Base-by-base conservation (phyloP, 495 filamentous ascomycete species). In the Xylaria scruposa region DNA sequence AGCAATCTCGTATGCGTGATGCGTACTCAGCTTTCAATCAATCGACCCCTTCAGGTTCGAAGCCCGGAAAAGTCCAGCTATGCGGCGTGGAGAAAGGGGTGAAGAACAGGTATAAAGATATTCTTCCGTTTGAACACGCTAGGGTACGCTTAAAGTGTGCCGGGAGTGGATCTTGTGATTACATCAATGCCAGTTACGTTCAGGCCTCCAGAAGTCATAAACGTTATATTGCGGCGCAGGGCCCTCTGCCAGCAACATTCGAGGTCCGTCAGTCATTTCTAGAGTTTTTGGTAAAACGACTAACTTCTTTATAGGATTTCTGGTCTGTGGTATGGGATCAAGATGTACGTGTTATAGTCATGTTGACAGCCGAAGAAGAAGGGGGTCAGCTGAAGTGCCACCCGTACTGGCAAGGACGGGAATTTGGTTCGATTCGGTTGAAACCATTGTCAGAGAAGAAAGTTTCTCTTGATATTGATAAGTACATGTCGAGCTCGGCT, bases 271-370 rank as follows among this genome's bases (percentile, higher is more conserved):
- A 19, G 33, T 60, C 31, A 54, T 58, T 61, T 15, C 21, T 63
- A 56, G 38, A 33, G 38, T 5, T 67, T 31, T 46, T n/a, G 0
- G 19, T 29, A 19, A 4, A 56, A 64, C 49, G 42, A 19, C 86
- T 90, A 78, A 90, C 78, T 33, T 31, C 64, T 5, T 29, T n/a
- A 10, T 80, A 97, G 95, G 96, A 99, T 81, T 99, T 99, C 77
- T 99, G 96, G 96, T 94, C 93, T 58, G 91, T 98, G 26, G 87
- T 98, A 56, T 99, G 96, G 96, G 95, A 98, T 77, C 92, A 98
- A 83, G 94, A 98, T 78, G 90, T 97, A 31, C 90, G 94, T 66
- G 92, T 98, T 38, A 89, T 99, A 67, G 95, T 99, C 72, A 97
- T 97, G 87, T 85, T 99, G 68, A 98, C 96, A 4, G 95, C 96